Base-by-base conservation (phyloP, 106 monocot species). In the Agapanthus africanus region DNA sequence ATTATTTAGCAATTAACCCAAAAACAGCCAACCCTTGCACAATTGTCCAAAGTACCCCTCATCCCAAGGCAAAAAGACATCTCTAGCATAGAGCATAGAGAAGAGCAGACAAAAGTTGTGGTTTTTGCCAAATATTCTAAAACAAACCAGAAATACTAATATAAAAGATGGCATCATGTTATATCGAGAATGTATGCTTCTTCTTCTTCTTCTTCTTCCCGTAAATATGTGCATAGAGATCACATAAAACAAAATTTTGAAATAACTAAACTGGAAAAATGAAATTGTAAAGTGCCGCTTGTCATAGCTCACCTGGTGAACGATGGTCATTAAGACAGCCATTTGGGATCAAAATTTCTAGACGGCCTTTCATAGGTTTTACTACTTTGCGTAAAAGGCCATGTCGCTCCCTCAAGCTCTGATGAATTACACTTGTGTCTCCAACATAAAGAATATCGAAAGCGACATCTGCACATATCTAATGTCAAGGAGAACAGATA, bases 401-500 rank as follows among this genome's bases (percentile, higher is more conserved):
- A 68, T 87, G 97, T 16, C 97, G 84, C 70, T 99, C 97, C 57
- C 65, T 72, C 81, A 99, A 85, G 37, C 82, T 99, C 61, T 93
- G 92, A 74, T 99, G 97, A 64, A 99, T 92, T 69, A 99, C 89
- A 82, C 97, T 99, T 52, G 89, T 90, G 67, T 99, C 97, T 63
- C 97, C 90, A 72, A 77, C 84, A 79, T 99, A 99, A 33, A 99
- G 83, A 76, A 99, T 79, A 73, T 99, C 97, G 81, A 99, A 99
- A 75, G 82, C 87, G 84, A 93, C 77, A 81, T 92, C 97, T 99
- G 40, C 22, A 4, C 54, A 75, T 71, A 37, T 50, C 54, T 61
- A 66, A 27, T 66, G 80, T 88, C 73, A 82, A 80, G 84, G 2
- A 36, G 69, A 71, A 76, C 47, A 68, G 11, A 67, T n/a, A n/a